Conservation (phyloP, 495 filamentous ascomycete species). For the Chaetomidium leptoderma region DNA sequence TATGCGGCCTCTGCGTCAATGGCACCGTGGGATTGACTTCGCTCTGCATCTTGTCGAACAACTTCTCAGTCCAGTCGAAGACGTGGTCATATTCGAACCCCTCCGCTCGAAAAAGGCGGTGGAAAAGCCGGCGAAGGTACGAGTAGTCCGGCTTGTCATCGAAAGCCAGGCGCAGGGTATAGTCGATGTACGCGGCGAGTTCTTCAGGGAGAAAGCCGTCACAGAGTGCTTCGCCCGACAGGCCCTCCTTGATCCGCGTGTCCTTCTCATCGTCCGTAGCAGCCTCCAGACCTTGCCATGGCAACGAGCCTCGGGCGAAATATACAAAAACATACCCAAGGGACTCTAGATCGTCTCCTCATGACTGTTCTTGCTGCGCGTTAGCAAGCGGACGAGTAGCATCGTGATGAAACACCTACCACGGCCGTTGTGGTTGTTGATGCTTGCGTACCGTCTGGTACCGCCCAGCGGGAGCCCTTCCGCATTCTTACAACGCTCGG, state of each 20-base stretch:
- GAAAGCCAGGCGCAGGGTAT: constrained; percentile 26
- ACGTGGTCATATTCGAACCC: constrained; percentile 33
- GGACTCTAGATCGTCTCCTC: constrained; percentile 39
- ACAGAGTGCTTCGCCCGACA: constrained; percentile 25
- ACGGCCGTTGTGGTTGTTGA: constrained; percentile 33
- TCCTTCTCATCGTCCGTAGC: constrained; percentile 18
- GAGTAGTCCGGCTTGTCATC: constrained; percentile 28
- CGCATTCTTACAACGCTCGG: constrained; percentile 7
- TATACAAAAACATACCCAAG: constrained; percentile 41
- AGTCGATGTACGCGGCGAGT: constrained; percentile 27
- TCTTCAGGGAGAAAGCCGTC: constrained; percentile 24
- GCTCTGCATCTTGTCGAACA: constrained; percentile 18
- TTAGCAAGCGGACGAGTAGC: constrained; percentile 18
- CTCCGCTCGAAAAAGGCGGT: constrained; percentile 25
- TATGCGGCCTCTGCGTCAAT: constrained; percentile 1
- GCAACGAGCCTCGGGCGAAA: constrained; percentile 38
- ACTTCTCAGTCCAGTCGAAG: constrained; percentile 33
- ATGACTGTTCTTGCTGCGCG: constrained; percentile 32
- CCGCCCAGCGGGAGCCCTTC: constrained; percentile 17
- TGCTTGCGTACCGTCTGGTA: constrained; percentile 27
- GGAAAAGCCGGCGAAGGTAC: constrained; percentile 31
- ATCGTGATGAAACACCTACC: constrained; percentile 20
- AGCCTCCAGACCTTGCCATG: constrained; percentile 34
- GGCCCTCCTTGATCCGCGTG: constrained; percentile 16
- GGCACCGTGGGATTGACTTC: constrained; percentile 1